Evolutionary conservation across 2,329 filamentous ascomycete species (phyloP), one percentile per base, ranked within the genome.

Genomic region (Aspergillus novofumigatus): DNA sequence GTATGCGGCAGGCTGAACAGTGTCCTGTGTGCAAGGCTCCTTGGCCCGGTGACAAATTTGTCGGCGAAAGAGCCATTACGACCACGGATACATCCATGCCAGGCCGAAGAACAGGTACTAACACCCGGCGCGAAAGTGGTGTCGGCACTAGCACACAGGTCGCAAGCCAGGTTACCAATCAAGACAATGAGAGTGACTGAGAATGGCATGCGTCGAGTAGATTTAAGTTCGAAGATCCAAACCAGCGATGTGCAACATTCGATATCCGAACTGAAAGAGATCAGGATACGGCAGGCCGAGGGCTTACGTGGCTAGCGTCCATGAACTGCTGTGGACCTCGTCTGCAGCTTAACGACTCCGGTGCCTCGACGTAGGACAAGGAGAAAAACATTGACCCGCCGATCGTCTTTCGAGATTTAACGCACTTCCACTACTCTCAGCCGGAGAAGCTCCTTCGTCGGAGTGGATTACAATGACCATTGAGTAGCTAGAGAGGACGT

Each of bases 1-100:
- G 88, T 21, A 83, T 85, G 44, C 81, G 84, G 60, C 75, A 82
- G 55, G 80, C 80, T 1, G 82, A 82, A 59, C 81, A 79, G 45
- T 96, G 91, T 67, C 88, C 89, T 0, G 57, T 75, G 3, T 85
- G 83, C 68, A 78, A 80, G 62, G 74, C 70, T 21, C 68, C 71
- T 2, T 85, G 83, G 83, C 76, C 74, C 9, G 78, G 80, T 17
- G 71, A 82, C 53, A 71, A 74, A 56, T 80, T 76, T 52, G 82
- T 85, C 11, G 82, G 82, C 0, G 82, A 84, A 68, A 77, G 76
- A 61, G 81, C 81, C 4, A 69, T 77, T 17, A 68, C 68, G 2
- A 66, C 64, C 9, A 66, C 70, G 3, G 67, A 69, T 20, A 67
- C 63, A 50, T 65, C 67, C 53, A 59, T 61, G 53, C 65, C 62